Evolutionary conservation across 768 basidiomycete genomes (phyloP), one percentile per base, ranked within the genome.

Genomic region (Psilocybe azurescens): DNA sequence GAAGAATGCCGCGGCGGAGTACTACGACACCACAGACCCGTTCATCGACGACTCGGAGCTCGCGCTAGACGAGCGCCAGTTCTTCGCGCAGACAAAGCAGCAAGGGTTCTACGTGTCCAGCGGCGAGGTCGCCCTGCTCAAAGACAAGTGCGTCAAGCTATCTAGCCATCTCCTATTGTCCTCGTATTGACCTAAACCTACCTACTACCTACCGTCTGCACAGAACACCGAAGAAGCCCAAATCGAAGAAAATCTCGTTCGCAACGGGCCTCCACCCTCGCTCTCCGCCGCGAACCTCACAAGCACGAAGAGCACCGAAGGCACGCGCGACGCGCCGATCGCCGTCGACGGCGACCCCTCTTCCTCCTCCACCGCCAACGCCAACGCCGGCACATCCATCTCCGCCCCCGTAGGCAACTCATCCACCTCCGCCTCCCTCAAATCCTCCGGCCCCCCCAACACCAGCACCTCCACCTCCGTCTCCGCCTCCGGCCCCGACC

Each of bases 31-130:
- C 18, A 78, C 82, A 0, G 97, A 99, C 77, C 91, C 94, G 0
- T 99, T 99, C 78, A 97, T 99, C 71, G 97, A 99, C 81, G 97
- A 99, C 76, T 94, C 94, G 1, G 97, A 99, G 71, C 80, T 97
- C 59, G 89, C 87, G 28, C 78, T 96, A 50, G 96, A 99, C 78
- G 89, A 96, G 71, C 89, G 97, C 4, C 95, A 91, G 2, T 94
- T 85, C 77, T 92, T 95, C 68, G 94, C 91, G 4, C 89, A 94
- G 74, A 97, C 96, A 4, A 94, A 91, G 74, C 94, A 96, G 69
- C 88, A 91, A 61, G 94, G 94, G 1, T 97, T 96, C 79, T 97
- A 95, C 70, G 95, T 98, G 9, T 92, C 90, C 5, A 85, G 85
- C 33, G 95, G 95, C 2, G 90, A 93, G 69, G 91, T 98, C 13